Conservation (phyloP, 345 rosid species). For the Rhodamnia rubescens region DNA sequence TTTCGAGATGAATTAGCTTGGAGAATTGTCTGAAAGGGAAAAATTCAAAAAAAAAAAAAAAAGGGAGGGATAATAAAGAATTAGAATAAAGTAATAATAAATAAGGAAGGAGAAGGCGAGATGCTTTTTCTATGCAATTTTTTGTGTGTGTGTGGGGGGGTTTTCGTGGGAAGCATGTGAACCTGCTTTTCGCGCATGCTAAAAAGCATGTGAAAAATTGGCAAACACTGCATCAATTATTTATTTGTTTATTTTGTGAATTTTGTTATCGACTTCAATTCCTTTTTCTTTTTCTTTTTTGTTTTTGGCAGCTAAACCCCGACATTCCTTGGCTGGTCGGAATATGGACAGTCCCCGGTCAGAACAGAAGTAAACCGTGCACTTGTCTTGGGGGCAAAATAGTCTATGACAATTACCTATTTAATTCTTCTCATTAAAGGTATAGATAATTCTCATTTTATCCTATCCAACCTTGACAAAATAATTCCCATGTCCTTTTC, state of each 20-base stretch:
- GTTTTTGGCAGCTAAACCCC: neutral
- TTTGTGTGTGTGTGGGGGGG: neutral
- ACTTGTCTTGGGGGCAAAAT: no score
- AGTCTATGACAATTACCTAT: neutral
- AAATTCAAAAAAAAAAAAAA: neutral
- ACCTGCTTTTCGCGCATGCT: constrained; percentile 29
- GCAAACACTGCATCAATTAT: neutral
- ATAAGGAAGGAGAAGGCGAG: neutral
- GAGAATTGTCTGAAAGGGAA: neutral
- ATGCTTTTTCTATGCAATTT: neutral
- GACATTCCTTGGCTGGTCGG: neutral
- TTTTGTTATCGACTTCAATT: neutral
- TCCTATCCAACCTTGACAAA: neutral
- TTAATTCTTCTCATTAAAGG: neutral
- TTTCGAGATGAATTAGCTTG: neutral
- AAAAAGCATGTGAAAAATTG: constrained; percentile 2
- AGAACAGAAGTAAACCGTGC: neutral
- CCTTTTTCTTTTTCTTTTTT: neutral
- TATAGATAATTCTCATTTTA: neutral
- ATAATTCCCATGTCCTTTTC: no score
- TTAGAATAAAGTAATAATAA: neutral
- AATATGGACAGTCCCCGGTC: neutral
- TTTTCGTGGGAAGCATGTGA: constrained; percentile 41
- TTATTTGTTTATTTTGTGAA: neutral
- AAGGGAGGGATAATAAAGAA: neutral